Percentiles rank a stretch among this genome's conserved stretches.
These are phyloP conservation scores for Gentiana dahurica DNA, from an alignment of 257 asterid genomes.

Conservation along the genomic window DNA sequence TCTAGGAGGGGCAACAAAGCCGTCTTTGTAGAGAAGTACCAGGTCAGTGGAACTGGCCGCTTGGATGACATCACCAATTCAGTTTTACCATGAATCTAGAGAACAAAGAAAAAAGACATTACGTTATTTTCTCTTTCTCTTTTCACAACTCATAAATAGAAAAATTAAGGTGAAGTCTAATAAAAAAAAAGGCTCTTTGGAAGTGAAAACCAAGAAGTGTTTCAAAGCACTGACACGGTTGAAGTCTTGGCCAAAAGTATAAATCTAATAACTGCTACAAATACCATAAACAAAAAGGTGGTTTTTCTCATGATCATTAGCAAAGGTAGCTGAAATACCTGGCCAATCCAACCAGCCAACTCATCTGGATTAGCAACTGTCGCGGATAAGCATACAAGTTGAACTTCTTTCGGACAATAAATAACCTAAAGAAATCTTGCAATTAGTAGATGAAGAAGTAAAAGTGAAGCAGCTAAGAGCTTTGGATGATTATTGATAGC, in stretches of 20 bases:
- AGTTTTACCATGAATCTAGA: slow-evolving; percentile 93
- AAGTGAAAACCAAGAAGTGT: no score
- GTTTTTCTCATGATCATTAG: slow-evolving; percentile 7
- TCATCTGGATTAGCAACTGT: slow-evolving; percentile 98
- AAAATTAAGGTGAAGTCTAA: no score
- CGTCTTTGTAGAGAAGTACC: slow-evolving; percentile 90
- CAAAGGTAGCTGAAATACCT: slow-evolving; percentile 48
- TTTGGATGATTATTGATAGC: slow-evolving; percentile 13
- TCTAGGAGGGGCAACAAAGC: slow-evolving; percentile 76
- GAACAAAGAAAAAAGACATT: slow-evolving; percentile 15
- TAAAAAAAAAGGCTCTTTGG: no score
- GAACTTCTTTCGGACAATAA: slow-evolving; percentile 96
- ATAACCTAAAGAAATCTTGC: slow-evolving; percentile 50
- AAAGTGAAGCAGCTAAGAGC: slow-evolving; percentile 12
- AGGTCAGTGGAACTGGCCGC: slow-evolving; percentile 96
- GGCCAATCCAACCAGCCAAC: slow-evolving; percentile 98
- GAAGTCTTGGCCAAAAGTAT: background rate
- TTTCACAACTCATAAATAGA: no score
- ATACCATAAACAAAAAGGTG: no score
- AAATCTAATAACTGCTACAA: background rate
- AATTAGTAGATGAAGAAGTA: slow-evolving; percentile 3
- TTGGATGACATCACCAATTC: slow-evolving; percentile 85
- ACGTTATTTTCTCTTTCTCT: no score
- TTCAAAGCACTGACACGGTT: no score
- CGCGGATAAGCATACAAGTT: slow-evolving; percentile 92